phyloP scores from a whole-genome alignment of 129 eudicot genomes.

The Escallonia rubra region DNA sequence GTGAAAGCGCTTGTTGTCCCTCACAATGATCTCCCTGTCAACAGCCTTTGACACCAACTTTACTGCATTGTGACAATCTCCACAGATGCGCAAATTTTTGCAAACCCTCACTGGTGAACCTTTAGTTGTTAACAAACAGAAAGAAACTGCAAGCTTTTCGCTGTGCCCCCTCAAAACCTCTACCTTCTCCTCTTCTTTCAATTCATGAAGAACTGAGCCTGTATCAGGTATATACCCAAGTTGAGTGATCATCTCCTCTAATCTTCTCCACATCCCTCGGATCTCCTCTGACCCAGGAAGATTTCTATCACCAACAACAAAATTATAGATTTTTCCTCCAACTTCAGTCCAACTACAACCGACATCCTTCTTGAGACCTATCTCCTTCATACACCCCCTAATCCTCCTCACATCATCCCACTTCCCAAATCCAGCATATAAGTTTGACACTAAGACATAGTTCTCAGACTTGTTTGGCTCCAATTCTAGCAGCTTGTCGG shows the following conservation, averaged over 20 bases:
- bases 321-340: slow-evolving; percentile 42
- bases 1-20: slow-evolving; percentile 38
- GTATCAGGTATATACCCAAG: slow-evolving; percentile 38
- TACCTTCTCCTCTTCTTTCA: slow-evolving; percentile 32
- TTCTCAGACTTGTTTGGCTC: slow-evolving; percentile 50
- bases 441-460: slow-evolving; percentile 49
- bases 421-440: slow-evolving; percentile 38
- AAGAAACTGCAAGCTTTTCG: slow-evolving; percentile 42
- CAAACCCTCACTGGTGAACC: slow-evolving; percentile 24
- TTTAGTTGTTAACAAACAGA: slow-evolving; percentile 21
- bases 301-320: slow-evolving; percentile 37
- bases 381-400: slow-evolving; percentile 42
- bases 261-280: slow-evolving; percentile 30
- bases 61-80: slow-evolving; percentile 37
- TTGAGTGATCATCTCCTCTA: slow-evolving; percentile 25
- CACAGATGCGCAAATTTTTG: slow-evolving; percentile 41
- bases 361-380: slow-evolving; percentile 34
- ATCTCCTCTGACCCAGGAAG: slow-evolving; percentile 19
- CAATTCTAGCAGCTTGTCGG: slow-evolving; percentile 30
- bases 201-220: slow-evolving; percentile 36
- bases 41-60: slow-evolving; percentile 36
- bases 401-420: slow-evolving; percentile 58
- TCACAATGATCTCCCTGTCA: slow-evolving; percentile 29
- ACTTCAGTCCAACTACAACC: slow-evolving; percentile 68
- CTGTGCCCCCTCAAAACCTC: slow-evolving; percentile 40